Base-by-base conservation (phyloP, 2,329 filamentous ascomycete species). In the Penicillium digitatum region DNA sequence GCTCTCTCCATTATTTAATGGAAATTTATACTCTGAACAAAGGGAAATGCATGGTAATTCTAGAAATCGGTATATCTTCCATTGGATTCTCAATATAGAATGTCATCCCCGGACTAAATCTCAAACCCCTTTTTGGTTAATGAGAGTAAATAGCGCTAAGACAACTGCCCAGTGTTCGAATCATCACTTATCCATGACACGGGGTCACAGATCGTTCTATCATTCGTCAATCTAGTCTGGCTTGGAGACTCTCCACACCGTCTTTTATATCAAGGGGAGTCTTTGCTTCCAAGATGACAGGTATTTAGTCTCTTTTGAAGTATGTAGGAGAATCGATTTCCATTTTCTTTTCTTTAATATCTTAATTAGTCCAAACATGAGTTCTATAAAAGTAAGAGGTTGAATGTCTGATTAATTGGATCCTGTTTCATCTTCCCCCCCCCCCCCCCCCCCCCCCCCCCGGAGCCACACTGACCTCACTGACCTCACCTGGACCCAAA, bases 171-270 rank as follows among this genome's bases (percentile, higher is more conserved):
- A 12, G 14, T 43, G 31, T 45, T 14, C 29, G 27, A 26, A 39
- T 42, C 47, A 49, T 20, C 24, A 18, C 32, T 37, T 32, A 9
- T 24, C 52, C 62, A 18, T 37, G n/a, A 37, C 34, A 68, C 66
- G 65, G 62, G 66, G 48, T 46, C 58, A 9, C 26, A 56, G 6
- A 55, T 49, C 38, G 54, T 35, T 11, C 55, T 62, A 57, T 61
- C 59, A 68, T 68, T 68, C 65, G 66, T 59, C 64, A 51, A 58
- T 55, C 48, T 51, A 42, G 22, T 11, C 8, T 22, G 24, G 14
- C 22, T 16, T 42, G 27, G 26, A 42, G 39, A 39, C 38, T 8
- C 20, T 40, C 20, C 43, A 55, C 62, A 62, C 59, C 62, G 58
- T 63, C 56, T 61, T 62, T 62, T 46, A 54, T 48, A 49, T 52